Base-by-base conservation (phyloP, 768 basidiomycete species). In the Phanerochaete sordida region DNA sequence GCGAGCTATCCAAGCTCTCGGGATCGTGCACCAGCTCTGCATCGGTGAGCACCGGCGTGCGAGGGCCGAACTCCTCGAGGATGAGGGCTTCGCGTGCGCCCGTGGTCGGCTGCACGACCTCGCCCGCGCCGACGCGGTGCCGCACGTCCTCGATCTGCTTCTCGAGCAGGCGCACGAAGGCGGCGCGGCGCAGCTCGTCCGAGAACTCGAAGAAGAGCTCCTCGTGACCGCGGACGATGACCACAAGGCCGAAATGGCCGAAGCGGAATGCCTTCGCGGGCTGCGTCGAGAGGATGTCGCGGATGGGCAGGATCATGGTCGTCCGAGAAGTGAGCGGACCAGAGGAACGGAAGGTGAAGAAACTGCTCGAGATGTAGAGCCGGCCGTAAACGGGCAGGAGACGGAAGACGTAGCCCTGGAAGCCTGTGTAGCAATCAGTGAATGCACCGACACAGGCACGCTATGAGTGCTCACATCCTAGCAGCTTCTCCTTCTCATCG, bases 201-300 rank as follows among this genome's bases (percentile, higher is more conserved):
- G 81, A 79, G 70, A 99, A 96, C 73, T 99, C 97, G 66, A 98
- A 90, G 78, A 99, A 99, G 11, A 98, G 79, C 70, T 99, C 96
- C 74, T 99, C 96, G 69, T 98, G 94, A 0, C 96, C 96, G 67
- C 90, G 92, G 66, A 99, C 86, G 56, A 98, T 88, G 58, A 98
- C 79, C 35, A 91, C 85, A 21, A 98, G 82, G 27, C 96, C 96
- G 67, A 90, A 84, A 68, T 94, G 93, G 6, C 91, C 93, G 71
- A 97, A 93, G 24, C 91, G 85, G 64, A 91, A 90, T 1, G 95
- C 91, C 72, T 88, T 93, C 9, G 90, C 86, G 70, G 84, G 89
- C 73, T 97, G 91, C 4, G 84, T 80, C 12, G 92, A 83, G 44
- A 98, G 77, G 39, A 98, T 84, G 72, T 98, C 96, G 45, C 84